Percentiles rank a stretch among this genome's conserved stretches.
phyloP scores from a whole-genome alignment of 2,329 filamentous ascomycete species.

The Herpotrichia juniperi region DNA sequence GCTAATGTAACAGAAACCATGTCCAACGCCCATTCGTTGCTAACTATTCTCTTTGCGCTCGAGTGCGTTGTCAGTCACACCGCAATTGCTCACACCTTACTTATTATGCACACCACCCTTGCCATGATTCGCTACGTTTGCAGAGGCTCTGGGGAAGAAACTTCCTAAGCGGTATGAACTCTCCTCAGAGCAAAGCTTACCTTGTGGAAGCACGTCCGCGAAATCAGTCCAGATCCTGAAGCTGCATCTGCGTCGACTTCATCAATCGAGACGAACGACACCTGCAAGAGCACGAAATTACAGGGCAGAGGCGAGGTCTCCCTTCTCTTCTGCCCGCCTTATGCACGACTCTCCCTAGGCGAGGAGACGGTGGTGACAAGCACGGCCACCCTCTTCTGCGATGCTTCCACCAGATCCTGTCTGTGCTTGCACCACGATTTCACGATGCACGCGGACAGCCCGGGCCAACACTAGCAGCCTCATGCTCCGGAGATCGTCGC shows the following conservation, averaged over 20 bases:
- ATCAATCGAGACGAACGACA: slow-evolving; percentile 2
- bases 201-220: slow-evolving; percentile 13
- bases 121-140: background rate
- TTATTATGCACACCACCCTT: background rate
- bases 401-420: slow-evolving; percentile 44
- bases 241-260: background rate
- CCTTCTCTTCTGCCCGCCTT: slow-evolving; percentile 5
- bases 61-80: slow-evolving; percentile 3
- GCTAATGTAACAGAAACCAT: background rate
- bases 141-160: background rate
- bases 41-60: slow-evolving; percentile 3
- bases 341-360: slow-evolving; percentile 18
- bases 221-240: slow-evolving; percentile 9
- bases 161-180: background rate
- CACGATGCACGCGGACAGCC: slow-evolving; percentile 31
- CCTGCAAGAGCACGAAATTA: slow-evolving; percentile 11
- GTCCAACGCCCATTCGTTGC: background rate
- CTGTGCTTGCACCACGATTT: slow-evolving; percentile 38
- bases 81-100: background rate
- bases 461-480: slow-evolving; percentile 34
- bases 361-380: slow-evolving; percentile 9
- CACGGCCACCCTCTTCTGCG: slow-evolving; percentile 18
- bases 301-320: slow-evolving; percentile 19
- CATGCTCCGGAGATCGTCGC: slow-evolving; percentile 20
- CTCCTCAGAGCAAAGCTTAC: slow-evolving; percentile 7